A percentile compares a stretch with the other conserved stretches of the same genome.
Conservation (phyloP, 2,329 filamentous ascomycete genomes). For the Calonectria pseudoturangicola region DNA sequence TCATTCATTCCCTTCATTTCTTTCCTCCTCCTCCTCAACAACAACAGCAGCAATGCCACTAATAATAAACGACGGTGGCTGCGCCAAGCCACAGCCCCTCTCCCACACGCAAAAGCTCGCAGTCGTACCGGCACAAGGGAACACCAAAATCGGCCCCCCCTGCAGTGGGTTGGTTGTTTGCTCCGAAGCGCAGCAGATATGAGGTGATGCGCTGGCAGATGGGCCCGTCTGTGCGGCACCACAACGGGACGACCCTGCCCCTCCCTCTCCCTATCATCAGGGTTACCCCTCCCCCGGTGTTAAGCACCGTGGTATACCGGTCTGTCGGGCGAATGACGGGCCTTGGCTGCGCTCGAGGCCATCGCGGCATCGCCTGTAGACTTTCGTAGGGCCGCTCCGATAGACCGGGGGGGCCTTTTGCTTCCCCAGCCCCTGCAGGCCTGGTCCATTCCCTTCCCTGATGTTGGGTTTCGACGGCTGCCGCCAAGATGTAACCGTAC, state of each 20-base stretch:
- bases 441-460: slow-evolving; percentile 7
- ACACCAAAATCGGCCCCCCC: slow-evolving; percentile 38
- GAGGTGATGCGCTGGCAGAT: slow-evolving; percentile 40
- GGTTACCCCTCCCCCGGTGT: slow-evolving; percentile 28
- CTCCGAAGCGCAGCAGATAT: slow-evolving; percentile 16
- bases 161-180: slow-evolving; percentile 21
- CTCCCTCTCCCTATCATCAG: background rate
- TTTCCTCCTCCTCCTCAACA: background rate
- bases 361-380: slow-evolving; percentile 28
- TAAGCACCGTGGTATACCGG: slow-evolving; percentile 29
- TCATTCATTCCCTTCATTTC: background rate
- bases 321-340: slow-evolving; percentile 26
- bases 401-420: background rate
- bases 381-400: slow-evolving; percentile 16
- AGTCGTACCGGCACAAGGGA: slow-evolving; percentile 50
- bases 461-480: slow-evolving; percentile 12
- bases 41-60: background rate
- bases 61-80: background rate
- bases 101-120: slow-evolving; percentile 1
- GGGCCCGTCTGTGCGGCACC: slow-evolving; percentile 30
- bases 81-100: slow-evolving; percentile 15
- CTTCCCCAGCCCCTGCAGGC: background rate
- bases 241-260: slow-evolving; percentile 35
- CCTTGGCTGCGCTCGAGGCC: background rate
- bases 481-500: slow-evolving; percentile 22